A percentile compares a stretch with the other conserved stretches of the same genome.
Conservation (phyloP, 176 grass and related monocot species). For the Bothriochloa decipiens region DNA sequence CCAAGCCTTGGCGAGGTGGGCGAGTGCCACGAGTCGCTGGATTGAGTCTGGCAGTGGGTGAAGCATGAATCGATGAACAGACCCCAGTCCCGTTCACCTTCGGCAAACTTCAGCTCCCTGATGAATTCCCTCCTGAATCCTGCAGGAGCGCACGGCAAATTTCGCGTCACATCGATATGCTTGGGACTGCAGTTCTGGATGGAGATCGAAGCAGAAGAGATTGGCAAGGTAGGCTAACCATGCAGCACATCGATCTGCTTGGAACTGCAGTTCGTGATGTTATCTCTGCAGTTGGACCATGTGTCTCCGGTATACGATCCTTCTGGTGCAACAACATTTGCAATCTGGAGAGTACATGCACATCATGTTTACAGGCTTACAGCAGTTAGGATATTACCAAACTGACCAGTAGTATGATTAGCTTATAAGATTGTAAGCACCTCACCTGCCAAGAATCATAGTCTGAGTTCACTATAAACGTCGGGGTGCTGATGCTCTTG, state of each 20-base stretch:
- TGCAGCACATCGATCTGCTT: conserved; percentile 53
- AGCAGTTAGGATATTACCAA: neutral
- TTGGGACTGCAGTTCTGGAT: too few relatives aligned
- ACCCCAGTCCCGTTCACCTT: conserved; percentile 38
- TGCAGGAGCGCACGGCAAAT: neutral
- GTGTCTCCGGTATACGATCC: conserved; percentile 35
- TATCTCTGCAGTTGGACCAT: conserved; percentile 50
- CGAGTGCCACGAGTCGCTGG: conserved; percentile 48
- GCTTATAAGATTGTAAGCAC: conserved; percentile 15
- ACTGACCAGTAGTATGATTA: neutral
- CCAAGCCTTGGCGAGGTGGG: conserved; percentile 50
- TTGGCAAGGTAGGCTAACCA: conserved; percentile 38
- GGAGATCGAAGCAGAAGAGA: neutral
- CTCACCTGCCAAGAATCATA: conserved; percentile 78
- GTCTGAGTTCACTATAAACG: conserved; percentile 68
- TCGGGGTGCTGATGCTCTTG: conserved; percentile 56
- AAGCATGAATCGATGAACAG: conserved; percentile 75
- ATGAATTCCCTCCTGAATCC: conserved; percentile 49
- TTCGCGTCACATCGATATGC: too few relatives aligned
- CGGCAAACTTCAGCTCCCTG: conserved; percentile 39
- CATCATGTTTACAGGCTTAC: neutral
- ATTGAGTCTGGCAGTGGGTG: conserved; percentile 62
- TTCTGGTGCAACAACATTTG: conserved; percentile 39
- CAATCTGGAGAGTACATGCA: neutral
- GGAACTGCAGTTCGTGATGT: conserved; percentile 51